phyloP scores from a whole-genome alignment of 2,329 filamentous ascomycete species.

The Fusarium sp. region DNA sequence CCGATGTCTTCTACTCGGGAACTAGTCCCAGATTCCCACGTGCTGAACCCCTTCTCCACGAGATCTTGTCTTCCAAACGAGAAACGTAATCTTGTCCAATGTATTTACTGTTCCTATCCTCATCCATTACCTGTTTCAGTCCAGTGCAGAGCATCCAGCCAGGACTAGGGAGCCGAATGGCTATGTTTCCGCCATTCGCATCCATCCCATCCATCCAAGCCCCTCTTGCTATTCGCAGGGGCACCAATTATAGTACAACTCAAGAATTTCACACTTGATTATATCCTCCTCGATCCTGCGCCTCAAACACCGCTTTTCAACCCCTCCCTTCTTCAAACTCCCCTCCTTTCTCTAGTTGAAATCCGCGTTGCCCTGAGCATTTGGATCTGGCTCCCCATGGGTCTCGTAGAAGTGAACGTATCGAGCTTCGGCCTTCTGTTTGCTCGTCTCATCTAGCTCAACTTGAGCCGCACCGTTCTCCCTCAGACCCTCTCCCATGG shows the following conservation, averaged over 20 bases:
- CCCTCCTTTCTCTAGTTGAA: conserved; percentile 56
- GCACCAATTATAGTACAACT: conserved; percentile 29
- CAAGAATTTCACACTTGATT: conserved; percentile 19
- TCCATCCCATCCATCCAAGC: conserved; percentile 26
- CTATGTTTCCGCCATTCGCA: not conserved
- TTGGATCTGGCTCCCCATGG: conserved; percentile 57
- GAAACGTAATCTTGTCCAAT: not conserved
- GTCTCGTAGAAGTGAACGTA: conserved; percentile 66
- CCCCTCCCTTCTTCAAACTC: not conserved
- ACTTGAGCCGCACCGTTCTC: conserved; percentile 56
- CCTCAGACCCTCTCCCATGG: conserved; percentile 52
- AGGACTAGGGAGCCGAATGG: conserved; percentile 6
- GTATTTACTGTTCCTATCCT: conserved; percentile 14
- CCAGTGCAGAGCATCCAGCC: not conserved
- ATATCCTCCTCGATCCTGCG: conserved; percentile 18
- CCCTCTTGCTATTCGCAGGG: conserved; percentile 16
- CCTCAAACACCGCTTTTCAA: conserved; percentile 11
- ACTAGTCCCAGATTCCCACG: conserved; percentile 8
- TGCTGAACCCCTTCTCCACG: not conserved
- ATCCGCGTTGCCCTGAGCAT: conserved; percentile 60
- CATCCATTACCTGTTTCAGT: not conserved
- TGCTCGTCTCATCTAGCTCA: conserved; percentile 63
- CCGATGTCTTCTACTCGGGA: conserved; percentile 3
- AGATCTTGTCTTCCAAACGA: not conserved
- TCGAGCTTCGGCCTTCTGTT: conserved; percentile 61